phyloP scores from a whole-genome alignment of 2,329 filamentous ascomycete species.

The Colletotrichum truncatum region DNA sequence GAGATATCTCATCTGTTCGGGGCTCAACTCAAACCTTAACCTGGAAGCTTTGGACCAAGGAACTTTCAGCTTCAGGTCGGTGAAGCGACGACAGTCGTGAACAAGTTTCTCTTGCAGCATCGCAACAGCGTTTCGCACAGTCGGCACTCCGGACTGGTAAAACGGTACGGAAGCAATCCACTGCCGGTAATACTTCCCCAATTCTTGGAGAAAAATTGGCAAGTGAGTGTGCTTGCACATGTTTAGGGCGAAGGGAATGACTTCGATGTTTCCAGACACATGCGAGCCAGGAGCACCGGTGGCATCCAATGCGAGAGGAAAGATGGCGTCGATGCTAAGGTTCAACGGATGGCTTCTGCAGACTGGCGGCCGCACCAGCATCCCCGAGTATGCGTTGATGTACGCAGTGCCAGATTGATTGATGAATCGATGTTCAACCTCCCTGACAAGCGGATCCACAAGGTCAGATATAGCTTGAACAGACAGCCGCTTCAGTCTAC shows the following conservation, averaged over 20 bases:
- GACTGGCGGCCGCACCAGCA: no score
- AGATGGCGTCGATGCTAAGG: neutral
- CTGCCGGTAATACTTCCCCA: neutral
- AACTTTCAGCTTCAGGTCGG: neutral
- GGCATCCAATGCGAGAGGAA: neutral
- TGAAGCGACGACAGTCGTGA: neutral
- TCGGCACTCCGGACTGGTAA: no score
- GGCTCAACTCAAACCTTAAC: neutral
- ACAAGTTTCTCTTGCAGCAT: neutral
- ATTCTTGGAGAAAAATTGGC: neutral
- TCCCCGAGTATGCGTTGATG: neutral
- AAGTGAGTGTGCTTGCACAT: neutral
- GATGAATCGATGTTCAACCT: no score
- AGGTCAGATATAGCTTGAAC: neutral
- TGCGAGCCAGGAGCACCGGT: neutral
- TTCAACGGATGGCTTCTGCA: neutral
- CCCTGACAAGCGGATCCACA: neutral
- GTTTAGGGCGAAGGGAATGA: neutral
- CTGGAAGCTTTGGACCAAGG: neutral
- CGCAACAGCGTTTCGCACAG: neutral
- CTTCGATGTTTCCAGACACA: neutral
- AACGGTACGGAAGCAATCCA: neutral
- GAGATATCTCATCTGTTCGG: neutral
- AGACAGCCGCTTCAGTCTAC: neutral
- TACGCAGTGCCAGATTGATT: neutral